Evolutionary conservation across 1,284 basidiomycete genomes (phyloP), one percentile per base, ranked within the genome.

Genomic region (Leccinum pseudoinsigne): DNA sequence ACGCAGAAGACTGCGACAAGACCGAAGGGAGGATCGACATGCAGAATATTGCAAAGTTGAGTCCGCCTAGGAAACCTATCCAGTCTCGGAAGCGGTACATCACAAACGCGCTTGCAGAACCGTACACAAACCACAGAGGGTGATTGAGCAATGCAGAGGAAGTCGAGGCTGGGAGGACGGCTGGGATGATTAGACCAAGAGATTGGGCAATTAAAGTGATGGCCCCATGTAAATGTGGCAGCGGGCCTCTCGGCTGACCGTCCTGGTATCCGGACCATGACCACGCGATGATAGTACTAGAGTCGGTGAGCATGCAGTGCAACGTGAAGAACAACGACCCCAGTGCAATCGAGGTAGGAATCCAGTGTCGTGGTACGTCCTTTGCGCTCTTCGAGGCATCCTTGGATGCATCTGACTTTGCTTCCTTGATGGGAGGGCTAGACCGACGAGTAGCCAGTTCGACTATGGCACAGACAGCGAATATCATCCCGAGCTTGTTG

Each of bases 271-370:
- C 95, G 0, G 91, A 91, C 94, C 94, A 97, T 1, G 91, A 89
- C 92, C 93, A 97, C 2, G 93, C 88, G 65, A 97, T 86, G 61
- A 96, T 83, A 0, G 94, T 95, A 64, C 90, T 91, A 1, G 89
- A 80, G 68, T 98, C 95, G 6, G 88, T 86, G 51, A 94, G 79
- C 62, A 94, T 83, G 40, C 87, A 90, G 71, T 97, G 93, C 0
- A 96, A 70, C 12, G 86, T 83, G 78, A 93, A 95, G 16, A 95
- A 77, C 36, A 94, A 78, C 42, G 85, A 82, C 3, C 93, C 94
- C 5, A 95, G 78, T 0, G 92, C 87, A 38, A 92, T 67, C 0
- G 88, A 83, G 4, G 80, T 75, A 1, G 74, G 68, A 14, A 87
- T 62, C 82, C 86, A 86, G 63, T 74, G 75, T 38, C 57, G 60